These are phyloP conservation scores for Trametes pubescens DNA, from an alignment of 1,284 basidiomycete genomes.

Conservation along the genomic window DNA sequence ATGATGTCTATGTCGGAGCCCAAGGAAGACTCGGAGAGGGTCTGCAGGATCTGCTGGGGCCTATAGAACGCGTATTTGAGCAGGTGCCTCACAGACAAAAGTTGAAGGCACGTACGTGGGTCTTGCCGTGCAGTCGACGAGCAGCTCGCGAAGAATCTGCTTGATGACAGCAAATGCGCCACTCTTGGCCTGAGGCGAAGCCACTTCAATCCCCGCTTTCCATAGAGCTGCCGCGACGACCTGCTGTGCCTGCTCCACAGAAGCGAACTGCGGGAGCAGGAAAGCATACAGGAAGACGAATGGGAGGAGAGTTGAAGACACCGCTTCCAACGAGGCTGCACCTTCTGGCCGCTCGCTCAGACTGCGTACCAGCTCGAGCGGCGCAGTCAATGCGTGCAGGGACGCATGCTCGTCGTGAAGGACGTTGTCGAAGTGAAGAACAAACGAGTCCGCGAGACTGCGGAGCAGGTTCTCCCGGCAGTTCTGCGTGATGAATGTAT, in stretches of 20 bases:
- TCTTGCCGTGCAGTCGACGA: slow-evolving; percentile 45
- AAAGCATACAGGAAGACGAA: slow-evolving; percentile 58
- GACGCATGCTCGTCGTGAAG: slow-evolving; percentile 42
- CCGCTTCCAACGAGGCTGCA: slow-evolving; percentile 17
- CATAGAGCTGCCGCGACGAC: slow-evolving; percentile 37
- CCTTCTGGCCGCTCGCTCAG: slow-evolving; percentile 40
- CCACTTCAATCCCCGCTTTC: slow-evolving; percentile 27
- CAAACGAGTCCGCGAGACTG: slow-evolving; percentile 48
- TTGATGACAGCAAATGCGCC: slow-evolving; percentile 48
- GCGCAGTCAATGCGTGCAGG: slow-evolving; percentile 25
- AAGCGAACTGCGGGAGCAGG: slow-evolving; percentile 50
- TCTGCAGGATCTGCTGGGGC: slow-evolving; percentile 29
- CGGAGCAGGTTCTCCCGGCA: slow-evolving; percentile 47
- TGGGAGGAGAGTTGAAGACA: slow-evolving; percentile 44
- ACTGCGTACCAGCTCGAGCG: slow-evolving; percentile 48
- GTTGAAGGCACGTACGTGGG: slow-evolving; percentile 41
- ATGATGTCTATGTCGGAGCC: slow-evolving; percentile 42
- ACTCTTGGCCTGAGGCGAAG: slow-evolving; percentile 35
- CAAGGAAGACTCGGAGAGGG: slow-evolving; percentile 12
- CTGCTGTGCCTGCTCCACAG: slow-evolving; percentile 25
- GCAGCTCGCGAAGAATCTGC: slow-evolving; percentile 49
- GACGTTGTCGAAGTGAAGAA: slow-evolving; percentile 45
- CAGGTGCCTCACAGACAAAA: not conserved
- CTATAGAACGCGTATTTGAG: slow-evolving; percentile 10
- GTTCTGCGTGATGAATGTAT: slow-evolving; percentile 47